Evolutionary conservation across 768 basidiomycete genomes (phyloP), one percentile per base, ranked within the genome.

Genomic region (Boletus rex-veris): DNA sequence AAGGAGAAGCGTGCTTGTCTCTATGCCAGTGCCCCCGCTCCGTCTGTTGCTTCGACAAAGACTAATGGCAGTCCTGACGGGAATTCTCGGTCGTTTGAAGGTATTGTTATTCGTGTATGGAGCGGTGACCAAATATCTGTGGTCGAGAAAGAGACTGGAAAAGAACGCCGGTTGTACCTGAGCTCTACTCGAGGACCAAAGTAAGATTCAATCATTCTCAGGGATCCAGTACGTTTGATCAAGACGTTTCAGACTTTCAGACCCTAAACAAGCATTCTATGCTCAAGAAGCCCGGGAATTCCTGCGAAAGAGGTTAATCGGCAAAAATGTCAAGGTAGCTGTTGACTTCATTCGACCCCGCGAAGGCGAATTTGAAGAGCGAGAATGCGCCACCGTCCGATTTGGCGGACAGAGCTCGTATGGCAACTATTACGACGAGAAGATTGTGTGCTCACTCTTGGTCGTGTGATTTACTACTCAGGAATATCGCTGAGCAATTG

Each of bases 241-340:
- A 30, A 26, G 18, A 30, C 7, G 33, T 41, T 40, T 44, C 44
- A 95, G 92, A 66, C 76, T 89, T 28, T 84, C 88, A 12, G 96
- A 97, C 64, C 82, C 90, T 4, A 91, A 88, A 61, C 87, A 95
- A 67, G 84, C 88, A 0, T 88, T 81, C 60, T 94, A 92, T 67
- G 91, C 93, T 2, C 83, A 89, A 48, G 97, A 99, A 70, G 94
- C 94, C 5, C 85, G 86, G 51, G 96, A 99, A 69, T 94, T 94
- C 73, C 73, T 98, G 33, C 82, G 96, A 44, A 96, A 92, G 74
- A 88, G 83, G 59, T 76, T 98, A 19, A 95, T 98, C 57, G 96
- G 96, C 39, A 94, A 94, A 73, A 77, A 81, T 55, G 89, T 92
- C 54, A 86, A 82, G 66, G 82, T 88, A n/a, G 79, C 78, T 21